A percentile compares a stretch with the other conserved stretches of the same genome.
phyloP scores from a whole-genome alignment of 1,139 yeast genomes.

The Hyphopichia burtonii region DNA sequence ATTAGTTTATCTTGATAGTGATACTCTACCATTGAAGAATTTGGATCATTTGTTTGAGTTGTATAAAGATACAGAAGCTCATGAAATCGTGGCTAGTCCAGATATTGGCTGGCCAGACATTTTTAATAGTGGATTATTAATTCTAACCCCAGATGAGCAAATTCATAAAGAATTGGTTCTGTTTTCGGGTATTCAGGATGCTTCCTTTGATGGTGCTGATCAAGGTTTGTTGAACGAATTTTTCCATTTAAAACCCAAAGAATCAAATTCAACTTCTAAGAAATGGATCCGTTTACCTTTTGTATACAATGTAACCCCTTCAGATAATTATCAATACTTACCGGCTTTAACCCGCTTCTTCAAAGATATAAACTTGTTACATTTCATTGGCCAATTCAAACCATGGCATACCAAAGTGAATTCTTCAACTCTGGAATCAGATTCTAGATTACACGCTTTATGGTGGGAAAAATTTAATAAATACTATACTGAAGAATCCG shows the following conservation, averaged over 20 bases:
- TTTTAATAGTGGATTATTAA: constrained; percentile 32
- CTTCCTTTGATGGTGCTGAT: constrained; percentile 34
- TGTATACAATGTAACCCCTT: constrained; percentile 31
- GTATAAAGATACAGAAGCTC: constrained; percentile 10
- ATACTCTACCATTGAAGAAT: constrained; percentile 25
- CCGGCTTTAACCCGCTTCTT: constrained; percentile 31
- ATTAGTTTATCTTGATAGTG: constrained; percentile 30
- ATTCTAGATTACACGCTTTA: constrained; percentile 24
- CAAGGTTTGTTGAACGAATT: constrained; percentile 33
- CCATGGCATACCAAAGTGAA: constrained; percentile 24
- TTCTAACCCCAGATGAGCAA: constrained; percentile 21
- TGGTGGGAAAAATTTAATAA: constrained; percentile 39
- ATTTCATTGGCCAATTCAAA: constrained; percentile 27
- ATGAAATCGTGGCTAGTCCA: constrained; percentile 25
- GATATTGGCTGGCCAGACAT: constrained; percentile 42
- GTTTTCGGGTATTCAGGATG: constrained; percentile 10
- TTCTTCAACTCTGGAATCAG: constrained; percentile 8
- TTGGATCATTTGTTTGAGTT: constrained; percentile 23
- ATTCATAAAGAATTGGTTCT: constrained; percentile 18
- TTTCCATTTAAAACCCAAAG: constrained; percentile 13
- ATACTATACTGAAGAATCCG: constrained; percentile 16
- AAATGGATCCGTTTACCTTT: constrained; percentile 29
- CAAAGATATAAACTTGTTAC: constrained; percentile 26
- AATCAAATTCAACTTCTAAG: constrained; percentile 3
- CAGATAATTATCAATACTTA: constrained; percentile 28